phyloP scores from a whole-genome alignment of 345 rosid genomes.

The Gossypioides kirkii region DNA sequence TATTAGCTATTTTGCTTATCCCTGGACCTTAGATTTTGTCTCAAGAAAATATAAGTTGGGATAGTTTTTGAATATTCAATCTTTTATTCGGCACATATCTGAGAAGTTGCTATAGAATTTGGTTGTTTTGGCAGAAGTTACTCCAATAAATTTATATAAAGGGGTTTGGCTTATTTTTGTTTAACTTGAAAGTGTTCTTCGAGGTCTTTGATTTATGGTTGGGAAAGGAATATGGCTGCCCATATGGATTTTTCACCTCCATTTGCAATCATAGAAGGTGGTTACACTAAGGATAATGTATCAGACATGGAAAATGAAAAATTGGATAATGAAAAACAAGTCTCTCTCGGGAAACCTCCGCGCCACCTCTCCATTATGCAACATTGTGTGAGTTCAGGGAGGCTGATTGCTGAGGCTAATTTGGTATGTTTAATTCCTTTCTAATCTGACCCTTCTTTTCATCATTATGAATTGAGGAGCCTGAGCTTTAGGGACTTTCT shows the following conservation, averaged over 20 bases:
- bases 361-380: slow-evolving; percentile 45
- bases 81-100: slow-evolving; percentile 1
- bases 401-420: slow-evolving; percentile 46
- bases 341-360: slow-evolving; percentile 67
- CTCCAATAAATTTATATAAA: not conserved
- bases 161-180: slow-evolving; percentile 5
- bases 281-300: slow-evolving; percentile 30
- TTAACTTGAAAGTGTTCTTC: slow-evolving; percentile 7
- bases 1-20: not conserved
- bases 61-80: slow-evolving; percentile 6
- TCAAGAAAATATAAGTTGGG: slow-evolving; percentile 19
- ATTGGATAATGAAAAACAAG: slow-evolving; percentile 45
- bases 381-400: slow-evolving; percentile 40
- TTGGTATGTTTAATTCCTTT: slow-evolving; percentile 33
- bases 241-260: slow-evolving; percentile 61
- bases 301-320: slow-evolving; percentile 37
- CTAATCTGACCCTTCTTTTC: not conserved
- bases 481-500: not conserved
- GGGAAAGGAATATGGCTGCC: slow-evolving; percentile 39
- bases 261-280: slow-evolving; percentile 43
- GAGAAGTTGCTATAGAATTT: not conserved
- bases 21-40: not conserved
- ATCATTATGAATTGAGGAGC: slow-evolving; percentile 1
- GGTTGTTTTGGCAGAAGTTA: not conserved
- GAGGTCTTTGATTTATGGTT: slow-evolving; percentile 34